Conservation (phyloP, 2,329 filamentous ascomycete species). For the Seiridium unicorne region DNA sequence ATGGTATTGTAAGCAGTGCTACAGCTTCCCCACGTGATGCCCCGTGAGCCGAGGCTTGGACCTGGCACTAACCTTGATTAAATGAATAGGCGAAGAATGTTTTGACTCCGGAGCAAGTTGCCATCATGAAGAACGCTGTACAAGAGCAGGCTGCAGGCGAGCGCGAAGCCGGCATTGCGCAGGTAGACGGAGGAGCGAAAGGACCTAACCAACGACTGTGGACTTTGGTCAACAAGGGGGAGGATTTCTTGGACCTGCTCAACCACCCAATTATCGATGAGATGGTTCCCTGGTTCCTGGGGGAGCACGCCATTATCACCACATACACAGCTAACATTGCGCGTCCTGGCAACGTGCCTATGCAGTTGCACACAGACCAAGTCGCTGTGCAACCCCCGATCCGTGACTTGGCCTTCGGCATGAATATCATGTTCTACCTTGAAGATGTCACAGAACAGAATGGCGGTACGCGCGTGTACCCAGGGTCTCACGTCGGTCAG, state of each 20-base stretch:
- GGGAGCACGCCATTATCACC: slow-evolving; percentile 25
- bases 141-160: slow-evolving; percentile 24
- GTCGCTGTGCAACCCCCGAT: slow-evolving; percentile 22
- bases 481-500: slow-evolving; percentile 18
- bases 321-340: slow-evolving; percentile 29
- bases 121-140: slow-evolving; percentile 19
- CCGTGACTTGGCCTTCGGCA: slow-evolving; percentile 20
- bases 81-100: slow-evolving; percentile 16
- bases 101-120: slow-evolving; percentile 19
- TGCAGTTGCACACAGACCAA: slow-evolving; percentile 28
- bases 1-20: slow-evolving; percentile 17
- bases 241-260: slow-evolving; percentile 21
- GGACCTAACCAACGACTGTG: slow-evolving; percentile 19
- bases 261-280: slow-evolving; percentile 25
- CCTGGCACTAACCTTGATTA: neutral
- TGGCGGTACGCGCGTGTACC: slow-evolving; percentile 27
- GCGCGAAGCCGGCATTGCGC: slow-evolving; percentile 18
- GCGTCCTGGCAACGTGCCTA: slow-evolving; percentile 22
- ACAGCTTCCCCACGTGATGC: neutral
- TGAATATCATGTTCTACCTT: slow-evolving; percentile 24
- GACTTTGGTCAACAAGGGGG: slow-evolving; percentile 12
- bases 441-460: slow-evolving; percentile 31
- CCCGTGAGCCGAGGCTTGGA: too few species aligned
- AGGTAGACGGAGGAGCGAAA: slow-evolving; percentile 17
- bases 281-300: slow-evolving; percentile 23